Evolutionary conservation across 2,329 filamentous ascomycete species (phyloP).

Genomic region (Aureobasidium pullulans): DNA sequence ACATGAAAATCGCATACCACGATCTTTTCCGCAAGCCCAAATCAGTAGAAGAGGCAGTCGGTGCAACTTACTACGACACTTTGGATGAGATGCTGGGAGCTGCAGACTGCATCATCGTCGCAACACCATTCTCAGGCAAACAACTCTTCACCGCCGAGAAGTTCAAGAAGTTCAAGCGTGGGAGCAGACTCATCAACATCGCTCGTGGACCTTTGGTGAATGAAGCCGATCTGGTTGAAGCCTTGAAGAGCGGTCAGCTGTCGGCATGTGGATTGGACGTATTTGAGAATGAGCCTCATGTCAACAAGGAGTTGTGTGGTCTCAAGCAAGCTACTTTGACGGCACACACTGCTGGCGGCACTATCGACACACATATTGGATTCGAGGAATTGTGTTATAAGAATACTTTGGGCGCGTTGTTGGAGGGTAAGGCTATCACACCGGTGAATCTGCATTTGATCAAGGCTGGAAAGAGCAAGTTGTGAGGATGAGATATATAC

Average conservation of each 20-base stretch:
- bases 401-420: conserved; percentile 24
- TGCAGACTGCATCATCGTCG: conserved; percentile 56
- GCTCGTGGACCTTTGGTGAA: conserved; percentile 59
- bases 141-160: conserved; percentile 43
- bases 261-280: conserved; percentile 56
- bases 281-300: conserved; percentile 46
- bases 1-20: conserved; percentile 59
- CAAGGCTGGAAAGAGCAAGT: conserved; percentile 6
- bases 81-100: conserved; percentile 46
- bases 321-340: conserved; percentile 36
- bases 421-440: conserved; percentile 2
- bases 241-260: conserved; percentile 47
- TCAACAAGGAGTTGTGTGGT: conserved; percentile 38
- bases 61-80: conserved; percentile 46
- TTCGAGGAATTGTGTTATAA: conserved; percentile 34
- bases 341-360: conserved; percentile 33
- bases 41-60: conserved; percentile 39
- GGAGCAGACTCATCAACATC: conserved; percentile 57
- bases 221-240: conserved; percentile 54
- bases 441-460: conserved; percentile 8
- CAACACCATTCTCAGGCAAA: conserved; percentile 48
- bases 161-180: conserved; percentile 46
- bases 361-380: conserved; percentile 33
- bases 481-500: background rate
- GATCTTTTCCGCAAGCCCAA: conserved; percentile 48